A percentile compares a stretch with the other conserved stretches of the same genome.
phyloP scores from a whole-genome alignment of 768 basidiomycete genomes.

The Kwoniella dejecticola region DNA sequence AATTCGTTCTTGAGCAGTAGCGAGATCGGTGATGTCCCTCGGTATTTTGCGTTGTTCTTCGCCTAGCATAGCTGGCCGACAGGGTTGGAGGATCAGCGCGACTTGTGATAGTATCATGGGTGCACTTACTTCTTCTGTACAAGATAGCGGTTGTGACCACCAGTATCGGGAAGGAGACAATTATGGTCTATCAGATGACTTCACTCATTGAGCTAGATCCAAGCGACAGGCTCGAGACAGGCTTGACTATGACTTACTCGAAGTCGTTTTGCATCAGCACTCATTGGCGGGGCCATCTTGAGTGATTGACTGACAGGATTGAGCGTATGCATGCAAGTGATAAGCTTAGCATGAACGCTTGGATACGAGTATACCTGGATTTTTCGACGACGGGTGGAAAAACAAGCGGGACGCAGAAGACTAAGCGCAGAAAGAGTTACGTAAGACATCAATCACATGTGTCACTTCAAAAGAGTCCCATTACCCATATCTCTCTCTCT shows the following conservation, averaged over 20 bases:
- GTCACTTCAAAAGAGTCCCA: too few species aligned
- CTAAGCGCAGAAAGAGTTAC: too few species aligned
- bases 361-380: too few species aligned
- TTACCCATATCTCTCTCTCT: too few species aligned
- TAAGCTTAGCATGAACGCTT: too few species aligned
- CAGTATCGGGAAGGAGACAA: slow-evolving; percentile 42
- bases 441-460: too few species aligned
- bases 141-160: slow-evolving; percentile 44
- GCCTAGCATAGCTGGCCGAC: slow-evolving; percentile 30
- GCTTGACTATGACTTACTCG: slow-evolving; percentile 38
- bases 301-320: neutral
- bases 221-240: too few species aligned
- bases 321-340: neutral
- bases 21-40: slow-evolving; percentile 4
- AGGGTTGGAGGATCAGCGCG: neutral
- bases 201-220: too few species aligned
- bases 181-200: slow-evolving; percentile 44
- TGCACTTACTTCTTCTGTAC: slow-evolving; percentile 34
- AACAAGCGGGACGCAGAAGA: too few species aligned
- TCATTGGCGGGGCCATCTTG: slow-evolving; percentile 30
- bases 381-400: too few species aligned
- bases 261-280: slow-evolving; percentile 38
- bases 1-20: slow-evolving; percentile 27
- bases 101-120: neutral
- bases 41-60: slow-evolving; percentile 42